These are phyloP conservation scores for Fabrea salina DNA, from an alignment of 169 alveolate genomes.

Conservation along the genomic window DNA sequence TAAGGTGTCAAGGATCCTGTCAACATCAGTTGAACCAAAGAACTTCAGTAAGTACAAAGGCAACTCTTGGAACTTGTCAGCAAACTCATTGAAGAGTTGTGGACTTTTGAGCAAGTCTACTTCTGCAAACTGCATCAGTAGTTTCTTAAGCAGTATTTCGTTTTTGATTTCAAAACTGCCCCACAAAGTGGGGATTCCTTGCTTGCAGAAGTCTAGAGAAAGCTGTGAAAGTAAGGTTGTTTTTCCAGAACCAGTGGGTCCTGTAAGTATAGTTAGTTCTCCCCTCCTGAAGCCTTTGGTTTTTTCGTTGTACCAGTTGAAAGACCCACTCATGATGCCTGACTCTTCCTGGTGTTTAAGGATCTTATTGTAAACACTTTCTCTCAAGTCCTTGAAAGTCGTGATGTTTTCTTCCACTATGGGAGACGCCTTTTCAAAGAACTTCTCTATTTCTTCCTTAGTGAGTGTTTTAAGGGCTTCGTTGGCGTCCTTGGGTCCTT, in stretches of 20 bases:
- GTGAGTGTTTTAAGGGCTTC: conserved; percentile 81
- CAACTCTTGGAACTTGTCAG: conserved; percentile 84
- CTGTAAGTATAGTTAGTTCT: conserved; percentile 93
- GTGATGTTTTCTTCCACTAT: conserved; percentile 86
- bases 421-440: conserved; percentile 69
- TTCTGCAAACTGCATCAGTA: conserved; percentile 87
- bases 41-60: conserved; percentile 89
- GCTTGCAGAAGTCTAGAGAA: conserved; percentile 89
- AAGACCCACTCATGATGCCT: conserved; percentile 54
- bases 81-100: conserved; percentile 70
- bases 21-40: conserved; percentile 91
- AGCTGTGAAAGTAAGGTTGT: conserved; percentile 92
- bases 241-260: conserved; percentile 97
- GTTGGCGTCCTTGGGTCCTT: conserved; percentile 91
- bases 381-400: conserved; percentile 79
- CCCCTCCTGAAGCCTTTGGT: conserved; percentile 92
- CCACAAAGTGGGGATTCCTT: conserved; percentile 94
- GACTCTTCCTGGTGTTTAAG: conserved; percentile 41
- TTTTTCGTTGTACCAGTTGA: conserved; percentile 56
- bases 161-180: conserved; percentile 95
- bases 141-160: conserved; percentile 85
- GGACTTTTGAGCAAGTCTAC: conserved; percentile 70
- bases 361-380: conserved; percentile 38
- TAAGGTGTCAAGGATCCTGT: conserved; percentile 87
- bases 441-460: conserved; percentile 46